Evolutionary conservation across 2,329 filamentous ascomycete species (phyloP).

Genomic region (Aspergillus sergii): DNA sequence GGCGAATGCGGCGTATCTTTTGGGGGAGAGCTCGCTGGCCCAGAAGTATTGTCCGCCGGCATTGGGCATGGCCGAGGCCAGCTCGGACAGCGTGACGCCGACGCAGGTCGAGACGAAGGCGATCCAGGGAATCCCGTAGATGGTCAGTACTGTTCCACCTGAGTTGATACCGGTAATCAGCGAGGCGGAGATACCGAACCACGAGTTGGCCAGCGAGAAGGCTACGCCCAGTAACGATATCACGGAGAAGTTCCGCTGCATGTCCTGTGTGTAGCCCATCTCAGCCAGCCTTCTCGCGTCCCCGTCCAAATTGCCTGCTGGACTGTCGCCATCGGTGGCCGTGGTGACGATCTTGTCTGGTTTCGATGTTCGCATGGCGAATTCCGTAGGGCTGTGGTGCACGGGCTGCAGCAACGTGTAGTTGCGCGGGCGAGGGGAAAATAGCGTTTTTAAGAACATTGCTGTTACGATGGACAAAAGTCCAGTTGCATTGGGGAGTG

Average conservation of each 20-base stretch:
- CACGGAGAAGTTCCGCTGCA: conserved; percentile 50
- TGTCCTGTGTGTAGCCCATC: conserved; percentile 53
- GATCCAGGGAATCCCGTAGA: conserved; percentile 54
- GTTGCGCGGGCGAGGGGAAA: background rate
- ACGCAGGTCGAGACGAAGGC: conserved; percentile 50
- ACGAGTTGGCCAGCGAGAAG: conserved; percentile 55
- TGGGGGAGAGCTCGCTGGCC: conserved; percentile 52
- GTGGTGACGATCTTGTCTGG: background rate
- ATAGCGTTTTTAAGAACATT: background rate
- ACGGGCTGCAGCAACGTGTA: background rate
- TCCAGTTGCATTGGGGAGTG: background rate
- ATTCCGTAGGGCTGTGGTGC: background rate
- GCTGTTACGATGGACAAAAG: background rate
- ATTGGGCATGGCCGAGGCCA: conserved; percentile 53
- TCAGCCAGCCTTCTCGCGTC: conserved; percentile 47
- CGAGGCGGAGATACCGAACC: conserved; percentile 54
- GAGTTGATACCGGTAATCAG: conserved; percentile 54
- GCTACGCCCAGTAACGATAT: conserved; percentile 53
- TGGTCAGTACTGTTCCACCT: conserved; percentile 51
- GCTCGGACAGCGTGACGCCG: conserved; percentile 49
- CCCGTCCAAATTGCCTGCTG: conserved; percentile 19
- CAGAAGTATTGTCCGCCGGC: conserved; percentile 57
- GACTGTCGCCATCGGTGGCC: background rate
- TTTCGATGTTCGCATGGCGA: background rate
- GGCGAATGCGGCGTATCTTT: conserved; percentile 47